These are phyloP conservation scores for Plasmopara muralis DNA, from an alignment of 352 stramenopile species.

Conservation along the genomic window DNA sequence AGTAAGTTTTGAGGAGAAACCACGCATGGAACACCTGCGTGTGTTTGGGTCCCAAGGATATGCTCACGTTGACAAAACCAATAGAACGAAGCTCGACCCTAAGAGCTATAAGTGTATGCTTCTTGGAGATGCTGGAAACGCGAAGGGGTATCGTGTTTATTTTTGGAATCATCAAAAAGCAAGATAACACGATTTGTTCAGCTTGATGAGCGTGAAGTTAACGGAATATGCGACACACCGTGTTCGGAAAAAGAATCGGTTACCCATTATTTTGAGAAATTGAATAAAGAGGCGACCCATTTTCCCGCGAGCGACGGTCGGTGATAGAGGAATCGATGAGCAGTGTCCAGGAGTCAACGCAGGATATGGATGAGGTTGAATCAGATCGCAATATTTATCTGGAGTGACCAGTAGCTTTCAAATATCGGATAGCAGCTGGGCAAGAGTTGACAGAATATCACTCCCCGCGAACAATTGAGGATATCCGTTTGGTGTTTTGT, in stretches of 20 bases:
- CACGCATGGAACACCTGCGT: background rate
- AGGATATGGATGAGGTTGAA: background rate
- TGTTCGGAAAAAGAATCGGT: background rate
- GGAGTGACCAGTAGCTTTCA: background rate
- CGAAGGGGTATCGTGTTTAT: conserved; percentile 12
- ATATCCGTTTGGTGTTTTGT: background rate
- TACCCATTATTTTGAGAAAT: background rate
- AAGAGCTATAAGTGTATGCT: background rate
- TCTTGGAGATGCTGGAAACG: background rate
- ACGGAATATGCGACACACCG: too few relatives aligned
- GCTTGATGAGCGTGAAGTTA: too few relatives aligned
- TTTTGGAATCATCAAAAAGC: conserved; percentile 10
- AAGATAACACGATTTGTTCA: too few relatives aligned
- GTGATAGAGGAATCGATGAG: background rate
- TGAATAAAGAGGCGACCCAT: background rate
- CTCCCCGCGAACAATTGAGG: background rate
- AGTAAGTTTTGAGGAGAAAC: background rate
- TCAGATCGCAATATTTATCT: background rate
- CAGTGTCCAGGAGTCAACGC: background rate
- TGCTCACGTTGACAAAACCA: background rate
- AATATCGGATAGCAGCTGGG: background rate
- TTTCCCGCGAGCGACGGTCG: too few relatives aligned
- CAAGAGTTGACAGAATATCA: conserved; percentile 6
- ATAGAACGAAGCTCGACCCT: background rate
- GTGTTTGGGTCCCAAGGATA: background rate